phyloP scores from a whole-genome alignment of 495 filamentous ascomycete species.

The Xylaria venustula region DNA sequence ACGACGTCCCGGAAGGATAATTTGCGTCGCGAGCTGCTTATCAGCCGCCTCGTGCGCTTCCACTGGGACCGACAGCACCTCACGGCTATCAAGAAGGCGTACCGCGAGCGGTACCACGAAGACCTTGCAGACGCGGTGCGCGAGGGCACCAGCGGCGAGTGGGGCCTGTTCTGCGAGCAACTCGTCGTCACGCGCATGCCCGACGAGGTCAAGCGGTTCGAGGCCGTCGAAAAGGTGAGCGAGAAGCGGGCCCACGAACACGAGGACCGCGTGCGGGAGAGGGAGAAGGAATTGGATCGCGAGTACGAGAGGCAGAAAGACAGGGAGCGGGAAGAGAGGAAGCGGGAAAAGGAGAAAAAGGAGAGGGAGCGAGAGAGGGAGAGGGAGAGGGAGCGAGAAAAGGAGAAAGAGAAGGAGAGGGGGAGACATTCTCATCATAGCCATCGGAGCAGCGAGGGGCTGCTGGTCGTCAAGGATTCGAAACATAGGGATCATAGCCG shows the following conservation, averaged over 20 bases:
- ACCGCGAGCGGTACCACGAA: conserved; percentile 66
- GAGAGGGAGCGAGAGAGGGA: conserved; percentile 9
- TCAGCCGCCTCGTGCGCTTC: conserved; percentile 73
- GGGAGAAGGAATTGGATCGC: conserved; percentile 27
- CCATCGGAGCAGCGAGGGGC: conserved; percentile 14
- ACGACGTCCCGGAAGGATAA: conserved; percentile 58
- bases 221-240: conserved; percentile 31
- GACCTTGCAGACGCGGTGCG: conserved; percentile 63
- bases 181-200: conserved; percentile 54
- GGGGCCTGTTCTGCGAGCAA: conserved; percentile 52
- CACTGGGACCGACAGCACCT: conserved; percentile 84
- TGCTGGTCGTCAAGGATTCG: conserved; percentile 26
- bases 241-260: conserved; percentile 16
- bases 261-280: conserved; percentile 30
- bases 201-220: conserved; percentile 48
- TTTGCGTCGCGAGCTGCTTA: conserved; percentile 77
- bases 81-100: conserved; percentile 67
- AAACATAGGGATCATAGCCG: conserved; percentile 34
- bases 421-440: conserved; percentile 9
- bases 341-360: conserved; percentile 16
- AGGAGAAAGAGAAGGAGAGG: conserved; percentile 20
- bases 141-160: conserved; percentile 50
- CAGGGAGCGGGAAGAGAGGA: conserved; percentile 16
- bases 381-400: conserved; percentile 7
- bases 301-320: conserved; percentile 18